Percentiles rank a stretch among this genome's conserved stretches.
These are phyloP conservation scores for Mucor mucedo DNA, from an alignment of 371 early-diverging fungal species.

Conservation along the genomic window DNA sequence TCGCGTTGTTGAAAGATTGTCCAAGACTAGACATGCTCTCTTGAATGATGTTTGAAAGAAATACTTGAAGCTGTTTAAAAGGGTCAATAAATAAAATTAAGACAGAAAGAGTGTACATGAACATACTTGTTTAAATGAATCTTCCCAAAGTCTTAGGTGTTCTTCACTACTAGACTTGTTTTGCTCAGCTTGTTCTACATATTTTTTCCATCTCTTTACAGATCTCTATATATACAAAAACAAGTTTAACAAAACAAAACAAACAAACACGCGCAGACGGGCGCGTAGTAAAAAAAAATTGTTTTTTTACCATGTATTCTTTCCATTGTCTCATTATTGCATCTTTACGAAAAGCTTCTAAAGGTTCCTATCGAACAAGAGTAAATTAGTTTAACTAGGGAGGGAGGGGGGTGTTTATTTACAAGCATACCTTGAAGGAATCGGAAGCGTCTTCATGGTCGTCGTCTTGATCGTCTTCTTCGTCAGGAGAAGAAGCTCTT, in stretches of 20 bases:
- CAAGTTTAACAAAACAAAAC: neutral
- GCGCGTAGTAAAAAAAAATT: neutral
- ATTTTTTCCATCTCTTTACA: conserved; percentile 24
- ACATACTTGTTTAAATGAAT: conserved; percentile 27
- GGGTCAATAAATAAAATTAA: neutral
- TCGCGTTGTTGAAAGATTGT: conserved; percentile 2
- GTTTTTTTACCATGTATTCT: conserved; percentile 30
- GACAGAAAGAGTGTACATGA: neutral
- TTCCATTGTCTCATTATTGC: conserved; percentile 40
- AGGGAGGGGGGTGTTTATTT: neutral
- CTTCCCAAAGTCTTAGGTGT: conserved; percentile 24
- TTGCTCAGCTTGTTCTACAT: conserved; percentile 24
- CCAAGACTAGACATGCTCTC: conserved; percentile 24
- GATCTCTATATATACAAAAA: conserved; percentile 21
- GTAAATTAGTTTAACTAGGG: neutral
- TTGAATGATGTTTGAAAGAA: conserved; percentile 26
- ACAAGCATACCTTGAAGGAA: conserved; percentile 25
- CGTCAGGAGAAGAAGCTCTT: conserved; percentile 22
- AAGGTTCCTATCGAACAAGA: conserved; percentile 26
- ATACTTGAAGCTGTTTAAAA: conserved; percentile 23
- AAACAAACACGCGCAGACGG: neutral
- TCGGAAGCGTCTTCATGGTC: conserved; percentile 27
- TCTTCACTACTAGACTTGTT: conserved; percentile 18
- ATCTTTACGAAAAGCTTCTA: conserved; percentile 36
- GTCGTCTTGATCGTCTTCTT: conserved; percentile 19